These are phyloP conservation scores for Vitellaria paradoxa DNA, from an alignment of 179 eudicot species.

Conservation along the genomic window DNA sequence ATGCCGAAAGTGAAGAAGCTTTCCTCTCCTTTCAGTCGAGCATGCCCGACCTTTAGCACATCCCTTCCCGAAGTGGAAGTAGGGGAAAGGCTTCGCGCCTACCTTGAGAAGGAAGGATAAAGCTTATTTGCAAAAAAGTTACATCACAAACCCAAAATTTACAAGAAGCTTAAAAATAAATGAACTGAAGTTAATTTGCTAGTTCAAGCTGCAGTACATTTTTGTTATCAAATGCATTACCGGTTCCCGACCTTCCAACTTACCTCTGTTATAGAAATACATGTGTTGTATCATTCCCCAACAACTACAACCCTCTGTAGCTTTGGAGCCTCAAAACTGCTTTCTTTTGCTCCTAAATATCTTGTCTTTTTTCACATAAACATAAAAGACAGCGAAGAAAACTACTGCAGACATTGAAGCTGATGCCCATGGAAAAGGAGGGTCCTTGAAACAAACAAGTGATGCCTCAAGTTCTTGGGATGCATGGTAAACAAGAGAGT, in stretches of 20 bases:
- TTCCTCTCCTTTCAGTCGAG: too few relatives aligned
- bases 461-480: constrained; percentile 87
- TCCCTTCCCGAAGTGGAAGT: too few relatives aligned
- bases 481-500: constrained; percentile 72
- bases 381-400: constrained; percentile 55
- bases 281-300: constrained; percentile 23
- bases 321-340: constrained; percentile 63
- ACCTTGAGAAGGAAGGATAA: too few relatives aligned
- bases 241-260: constrained; percentile 35
- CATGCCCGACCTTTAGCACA: too few relatives aligned
- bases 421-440: constrained; percentile 90
- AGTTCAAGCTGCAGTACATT: constrained; percentile 21
- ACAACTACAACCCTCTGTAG: constrained; percentile 16
- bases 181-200: constrained; percentile 2
- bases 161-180: constrained; percentile 1
- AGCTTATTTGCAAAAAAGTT: not conserved
- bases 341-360: constrained; percentile 77
- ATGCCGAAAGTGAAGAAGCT: too few relatives aligned
- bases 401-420: constrained; percentile 43
- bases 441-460: constrained; percentile 87
- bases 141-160: not conserved
- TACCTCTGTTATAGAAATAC: constrained; percentile 36
- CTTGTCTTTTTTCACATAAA: constrained; percentile 60
- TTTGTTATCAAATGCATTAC: constrained; percentile 24
- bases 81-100: too few relatives aligned